phyloP scores from a whole-genome alignment of 192 early-diverging fungal species.

The Backusella australiensis region DNA sequence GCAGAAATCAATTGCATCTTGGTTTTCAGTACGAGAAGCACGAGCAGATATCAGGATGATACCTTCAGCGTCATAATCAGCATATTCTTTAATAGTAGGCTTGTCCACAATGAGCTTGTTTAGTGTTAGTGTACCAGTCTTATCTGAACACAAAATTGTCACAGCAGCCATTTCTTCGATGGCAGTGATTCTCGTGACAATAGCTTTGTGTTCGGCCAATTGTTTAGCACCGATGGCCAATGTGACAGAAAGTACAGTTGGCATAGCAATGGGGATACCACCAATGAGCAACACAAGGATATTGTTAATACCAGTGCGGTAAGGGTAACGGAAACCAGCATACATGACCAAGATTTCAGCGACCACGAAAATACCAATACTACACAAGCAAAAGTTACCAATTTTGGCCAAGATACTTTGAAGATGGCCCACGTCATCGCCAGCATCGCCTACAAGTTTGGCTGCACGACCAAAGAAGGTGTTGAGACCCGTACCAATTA shows the following conservation, averaged over 20 bases:
- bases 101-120: slow-evolving; percentile 79
- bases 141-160: slow-evolving; percentile 88
- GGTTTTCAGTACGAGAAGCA: slow-evolving; percentile 74
- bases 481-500: slow-evolving; percentile 79
- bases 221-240: slow-evolving; percentile 80
- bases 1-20: slow-evolving; percentile 81
- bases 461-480: slow-evolving; percentile 85
- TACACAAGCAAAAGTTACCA: slow-evolving; percentile 74
- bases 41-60: slow-evolving; percentile 69
- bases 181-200: slow-evolving; percentile 78
- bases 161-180: slow-evolving; percentile 82
- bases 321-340: slow-evolving; percentile 62
- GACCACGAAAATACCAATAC: slow-evolving; percentile 71
- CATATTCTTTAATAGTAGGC: slow-evolving; percentile 68
- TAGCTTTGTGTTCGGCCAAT: slow-evolving; percentile 80
- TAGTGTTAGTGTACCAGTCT: slow-evolving; percentile 92
- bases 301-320: slow-evolving; percentile 79
- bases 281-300: slow-evolving; percentile 76
- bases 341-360: slow-evolving; percentile 72
- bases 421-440: slow-evolving; percentile 74
- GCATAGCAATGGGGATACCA: slow-evolving; percentile 83
- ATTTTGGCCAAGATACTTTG: slow-evolving; percentile 72
- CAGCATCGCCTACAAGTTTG: slow-evolving; percentile 68
- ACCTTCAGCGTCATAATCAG: slow-evolving; percentile 55
- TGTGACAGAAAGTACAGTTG: slow-evolving; percentile 75